Evolutionary conservation across 768 basidiomycete species (phyloP).

Genomic region (Cystofilobasidium capitatum): DNA sequence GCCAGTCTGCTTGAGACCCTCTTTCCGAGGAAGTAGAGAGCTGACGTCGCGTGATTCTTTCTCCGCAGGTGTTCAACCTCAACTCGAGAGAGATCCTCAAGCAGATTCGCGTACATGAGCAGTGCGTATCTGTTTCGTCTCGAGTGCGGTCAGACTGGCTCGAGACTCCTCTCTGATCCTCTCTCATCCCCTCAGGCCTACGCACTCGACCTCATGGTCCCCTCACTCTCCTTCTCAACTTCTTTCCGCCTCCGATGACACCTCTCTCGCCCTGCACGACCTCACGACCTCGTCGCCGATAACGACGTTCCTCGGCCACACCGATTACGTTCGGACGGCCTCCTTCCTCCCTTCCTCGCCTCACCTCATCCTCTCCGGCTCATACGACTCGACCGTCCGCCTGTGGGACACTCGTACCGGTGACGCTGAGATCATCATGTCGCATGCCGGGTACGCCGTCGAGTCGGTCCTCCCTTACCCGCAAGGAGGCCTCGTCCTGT

Average conservation of each 20-base stretch:
- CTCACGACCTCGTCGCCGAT: constrained; percentile 52
- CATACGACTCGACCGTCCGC: constrained; percentile 84
- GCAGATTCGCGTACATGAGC: constrained; percentile 84
- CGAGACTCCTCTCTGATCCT: background rate
- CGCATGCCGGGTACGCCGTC: constrained; percentile 53
- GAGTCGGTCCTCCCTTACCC: constrained; percentile 91
- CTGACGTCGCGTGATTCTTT: background rate
- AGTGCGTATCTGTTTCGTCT: constrained; percentile 41
- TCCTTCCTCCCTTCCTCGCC: constrained; percentile 75
- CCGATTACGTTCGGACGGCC: constrained; percentile 93
- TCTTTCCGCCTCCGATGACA: constrained; percentile 92
- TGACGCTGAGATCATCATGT: constrained; percentile 50
- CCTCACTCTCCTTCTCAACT: constrained; percentile 62
- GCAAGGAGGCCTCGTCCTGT: constrained; percentile 59
- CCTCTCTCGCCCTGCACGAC: constrained; percentile 88
- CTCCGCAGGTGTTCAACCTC: constrained; percentile 72
- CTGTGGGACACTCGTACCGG: constrained; percentile 80
- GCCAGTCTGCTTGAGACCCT: background rate
- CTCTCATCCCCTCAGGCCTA: constrained; percentile 46
- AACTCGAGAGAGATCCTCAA: constrained; percentile 86
- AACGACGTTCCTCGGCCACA: constrained; percentile 70
- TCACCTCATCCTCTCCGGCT: constrained; percentile 77
- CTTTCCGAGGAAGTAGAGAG: background rate
- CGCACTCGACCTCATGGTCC: constrained; percentile 90
- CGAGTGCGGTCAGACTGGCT: background rate